A percentile compares a stretch with the other conserved stretches of the same genome.
Evolutionary conservation across 305 asterid genomes (phyloP).

Genomic region (Striga hermonthica): DNA sequence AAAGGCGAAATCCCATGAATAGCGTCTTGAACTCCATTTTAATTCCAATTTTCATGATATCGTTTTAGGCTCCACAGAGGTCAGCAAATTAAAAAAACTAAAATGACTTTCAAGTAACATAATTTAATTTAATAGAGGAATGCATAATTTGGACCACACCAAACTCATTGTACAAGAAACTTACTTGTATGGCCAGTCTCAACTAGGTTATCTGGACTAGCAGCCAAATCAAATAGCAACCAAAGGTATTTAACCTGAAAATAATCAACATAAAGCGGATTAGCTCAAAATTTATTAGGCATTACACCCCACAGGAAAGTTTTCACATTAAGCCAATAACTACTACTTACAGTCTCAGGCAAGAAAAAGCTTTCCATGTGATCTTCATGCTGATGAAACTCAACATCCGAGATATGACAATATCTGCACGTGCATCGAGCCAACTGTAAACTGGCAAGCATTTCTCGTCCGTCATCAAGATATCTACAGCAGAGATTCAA

Average conservation of each 20-base stretch:
- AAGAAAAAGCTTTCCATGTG: constrained; percentile 98
- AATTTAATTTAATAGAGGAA: neutral
- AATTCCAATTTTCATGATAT: constrained; percentile 4
- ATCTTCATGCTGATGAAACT: constrained; percentile 88
- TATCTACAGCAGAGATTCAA: constrained; percentile 43
- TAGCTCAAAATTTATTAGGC: neutral
- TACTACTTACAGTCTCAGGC: constrained; percentile 82
- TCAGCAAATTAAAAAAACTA: constrained; percentile 1
- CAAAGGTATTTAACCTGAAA: constrained; percentile 89
- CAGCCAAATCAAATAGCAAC: constrained; percentile 96
- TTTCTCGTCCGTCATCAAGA: constrained; percentile 94
- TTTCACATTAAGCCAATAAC: neutral
- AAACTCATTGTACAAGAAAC: constrained; percentile 28
- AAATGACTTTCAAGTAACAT: no score
- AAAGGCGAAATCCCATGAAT: neutral
- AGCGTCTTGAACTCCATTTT: neutral
- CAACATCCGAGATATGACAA: constrained; percentile 96
- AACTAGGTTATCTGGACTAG: constrained; percentile 92
- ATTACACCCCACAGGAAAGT: neutral
- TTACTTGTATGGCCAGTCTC: constrained; percentile 96
- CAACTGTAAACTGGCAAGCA: constrained; percentile 89
- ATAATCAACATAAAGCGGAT: constrained; percentile 10
- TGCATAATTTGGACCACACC: constrained; percentile 18
- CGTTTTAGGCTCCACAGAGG: constrained; percentile 4
- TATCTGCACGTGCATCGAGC: constrained; percentile 95